Conservation (phyloP, 2,329 filamentous ascomycete genomes). For the Epichloe typhina region DNA sequence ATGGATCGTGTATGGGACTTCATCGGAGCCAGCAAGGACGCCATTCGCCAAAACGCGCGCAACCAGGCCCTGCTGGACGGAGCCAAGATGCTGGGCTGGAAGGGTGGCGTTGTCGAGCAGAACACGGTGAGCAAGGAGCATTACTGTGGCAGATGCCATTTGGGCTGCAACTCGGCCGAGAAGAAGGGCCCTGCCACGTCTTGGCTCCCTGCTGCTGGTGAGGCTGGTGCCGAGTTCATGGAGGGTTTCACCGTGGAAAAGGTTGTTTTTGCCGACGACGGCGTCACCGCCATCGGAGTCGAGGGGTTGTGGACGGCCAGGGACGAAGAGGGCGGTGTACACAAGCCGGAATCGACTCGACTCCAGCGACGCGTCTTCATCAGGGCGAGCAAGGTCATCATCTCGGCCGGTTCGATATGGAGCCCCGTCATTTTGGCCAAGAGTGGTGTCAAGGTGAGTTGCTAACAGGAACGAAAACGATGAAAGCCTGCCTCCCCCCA, state of each 20-base stretch:
- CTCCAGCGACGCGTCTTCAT: slow-evolving; percentile 51
- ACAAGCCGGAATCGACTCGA: slow-evolving; percentile 33
- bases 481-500: too few species aligned
- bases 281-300: slow-evolving; percentile 54
- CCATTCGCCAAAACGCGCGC: slow-evolving; percentile 58
- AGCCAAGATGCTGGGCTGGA: slow-evolving; percentile 58
- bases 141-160: slow-evolving; percentile 53
- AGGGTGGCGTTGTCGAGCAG: slow-evolving; percentile 56
- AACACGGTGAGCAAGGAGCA: slow-evolving; percentile 66
- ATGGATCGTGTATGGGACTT: slow-evolving; percentile 65
- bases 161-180: slow-evolving; percentile 50
- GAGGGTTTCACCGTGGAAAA: slow-evolving; percentile 66
- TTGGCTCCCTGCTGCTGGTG: slow-evolving; percentile 68
- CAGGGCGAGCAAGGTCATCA: slow-evolving; percentile 66
- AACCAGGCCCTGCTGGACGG: slow-evolving; percentile 67
- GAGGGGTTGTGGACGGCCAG: slow-evolving; percentile 63
- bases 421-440: slow-evolving; percentile 64
- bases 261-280: slow-evolving; percentile 51
- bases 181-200: slow-evolving; percentile 70
- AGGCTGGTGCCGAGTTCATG: slow-evolving; percentile 65
- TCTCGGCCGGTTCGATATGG: slow-evolving; percentile 65
- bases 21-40: slow-evolving; percentile 59
- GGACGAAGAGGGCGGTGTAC: slow-evolving; percentile 46
- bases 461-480: background rate
- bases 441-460: slow-evolving; percentile 55